These are phyloP conservation scores for Mortierella sp. DNA, from an alignment of 371 early-diverging fungal genomes.

Conservation along the genomic window DNA sequence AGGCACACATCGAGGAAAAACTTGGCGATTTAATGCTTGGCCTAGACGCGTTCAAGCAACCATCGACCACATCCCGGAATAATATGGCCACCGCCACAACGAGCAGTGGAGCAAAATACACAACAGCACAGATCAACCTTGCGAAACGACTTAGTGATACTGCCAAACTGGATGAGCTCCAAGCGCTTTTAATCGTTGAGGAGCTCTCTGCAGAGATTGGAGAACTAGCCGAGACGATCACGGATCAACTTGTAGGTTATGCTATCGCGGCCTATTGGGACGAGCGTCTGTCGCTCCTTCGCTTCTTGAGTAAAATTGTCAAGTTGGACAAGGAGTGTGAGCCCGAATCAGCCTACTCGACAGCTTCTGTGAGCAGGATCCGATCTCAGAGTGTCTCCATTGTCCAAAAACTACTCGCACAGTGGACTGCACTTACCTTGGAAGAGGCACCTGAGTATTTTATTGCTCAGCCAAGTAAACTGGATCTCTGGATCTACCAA, in stretches of 20 bases:
- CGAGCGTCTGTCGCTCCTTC: slow-evolving; percentile 38
- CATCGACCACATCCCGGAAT: slow-evolving; percentile 31
- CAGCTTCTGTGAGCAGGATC: slow-evolving; percentile 21
- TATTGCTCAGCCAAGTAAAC: slow-evolving; percentile 14
- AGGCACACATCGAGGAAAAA: slow-evolving; percentile 11
- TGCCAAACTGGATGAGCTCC: slow-evolving; percentile 40
- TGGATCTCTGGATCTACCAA: slow-evolving; percentile 51
- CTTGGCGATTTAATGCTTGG: slow-evolving; percentile 27
- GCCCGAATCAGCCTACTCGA: slow-evolving; percentile 10
- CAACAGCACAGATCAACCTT: slow-evolving; percentile 34
- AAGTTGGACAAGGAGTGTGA: slow-evolving; percentile 15
- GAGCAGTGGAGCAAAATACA: slow-evolving; percentile 29
- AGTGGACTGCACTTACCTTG: slow-evolving; percentile 18
- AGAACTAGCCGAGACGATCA: slow-evolving; percentile 29
- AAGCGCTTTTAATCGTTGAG: slow-evolving; percentile 36
- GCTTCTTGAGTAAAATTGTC: slow-evolving; percentile 31
- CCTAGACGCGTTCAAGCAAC: slow-evolving; percentile 37
- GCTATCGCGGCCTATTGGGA: slow-evolving; percentile 34
- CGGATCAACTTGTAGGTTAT: slow-evolving; percentile 22
- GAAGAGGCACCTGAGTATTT: slow-evolving; percentile 45
- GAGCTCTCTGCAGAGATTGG: slow-evolving; percentile 18
- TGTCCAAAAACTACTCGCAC: slow-evolving; percentile 25
- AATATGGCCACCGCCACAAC: slow-evolving; percentile 31
- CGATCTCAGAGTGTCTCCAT: slow-evolving; percentile 25
- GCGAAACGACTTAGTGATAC: slow-evolving; percentile 48